Conservation (phyloP, 352 stramenopile species). For the Phytopythium cucurbitacearum region DNA sequence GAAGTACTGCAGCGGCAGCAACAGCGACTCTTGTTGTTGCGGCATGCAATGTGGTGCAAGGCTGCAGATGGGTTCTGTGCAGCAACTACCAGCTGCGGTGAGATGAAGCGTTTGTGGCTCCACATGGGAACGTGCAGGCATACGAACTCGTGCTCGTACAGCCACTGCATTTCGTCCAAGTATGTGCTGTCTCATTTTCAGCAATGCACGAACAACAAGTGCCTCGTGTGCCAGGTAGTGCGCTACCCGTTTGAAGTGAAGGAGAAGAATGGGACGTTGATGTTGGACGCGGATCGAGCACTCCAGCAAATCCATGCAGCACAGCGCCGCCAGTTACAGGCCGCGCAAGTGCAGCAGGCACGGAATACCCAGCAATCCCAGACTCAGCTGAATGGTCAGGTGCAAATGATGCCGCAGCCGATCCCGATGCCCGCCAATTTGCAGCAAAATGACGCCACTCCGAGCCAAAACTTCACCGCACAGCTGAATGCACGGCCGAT, state of each 20-base stretch:
- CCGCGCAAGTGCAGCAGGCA: conserved; percentile 37
- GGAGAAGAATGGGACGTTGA: conserved; percentile 83
- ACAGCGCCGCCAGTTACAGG: conserved; percentile 42
- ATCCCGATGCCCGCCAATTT: conserved; percentile 24
- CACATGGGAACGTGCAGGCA: conserved; percentile 98
- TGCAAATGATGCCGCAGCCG: conserved; percentile 1
- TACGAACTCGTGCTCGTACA: conserved; percentile 94
- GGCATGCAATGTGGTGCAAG: conserved; percentile 98
- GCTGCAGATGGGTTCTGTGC: conserved; percentile 91
- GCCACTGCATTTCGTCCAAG: conserved; percentile 98
- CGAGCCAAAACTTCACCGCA: conserved; percentile 10
- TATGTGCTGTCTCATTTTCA: conserved; percentile 99
- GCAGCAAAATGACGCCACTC: conserved; percentile 6
- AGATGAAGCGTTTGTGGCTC: conserved; percentile 98
- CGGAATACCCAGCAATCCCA: conserved; percentile 33
- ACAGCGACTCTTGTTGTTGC: conserved; percentile 95
- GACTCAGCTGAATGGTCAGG: conserved; percentile 19
- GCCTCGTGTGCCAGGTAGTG: conserved; percentile 96
- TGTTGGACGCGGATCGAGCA: conserved; percentile 74
- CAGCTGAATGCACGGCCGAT: conserved; percentile 1
- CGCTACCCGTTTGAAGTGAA: conserved; percentile 96
- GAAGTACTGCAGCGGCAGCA: conserved; percentile 98
- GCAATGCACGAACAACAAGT: conserved; percentile 96
- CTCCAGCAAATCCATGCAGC: conserved; percentile 77
- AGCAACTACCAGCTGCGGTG: conserved; percentile 94